Percentiles rank a stretch among this genome's conserved stretches.
Conservation (phyloP, 2,329 filamentous ascomycete genomes). For the Tolypocladium ovalisporum region DNA sequence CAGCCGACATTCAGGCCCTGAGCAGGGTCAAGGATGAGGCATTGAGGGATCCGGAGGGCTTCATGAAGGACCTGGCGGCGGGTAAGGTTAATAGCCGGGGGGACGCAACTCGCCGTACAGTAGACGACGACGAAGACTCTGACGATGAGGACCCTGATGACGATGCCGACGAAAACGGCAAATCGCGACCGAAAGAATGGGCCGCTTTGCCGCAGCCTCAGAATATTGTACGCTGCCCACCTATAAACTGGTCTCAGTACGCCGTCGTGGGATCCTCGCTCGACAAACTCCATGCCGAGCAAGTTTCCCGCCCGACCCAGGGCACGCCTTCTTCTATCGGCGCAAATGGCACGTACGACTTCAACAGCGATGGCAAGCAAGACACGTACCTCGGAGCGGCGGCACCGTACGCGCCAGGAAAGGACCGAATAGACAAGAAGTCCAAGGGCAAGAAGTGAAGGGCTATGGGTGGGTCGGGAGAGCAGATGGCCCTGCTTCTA, state of each 20-base stretch:
- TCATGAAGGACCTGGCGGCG: conserved; percentile 54
- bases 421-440: conserved; percentile 35
- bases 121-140: conserved; percentile 8
- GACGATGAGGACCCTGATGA: conserved; percentile 14
- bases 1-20: conserved; percentile 62
- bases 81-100: conserved; percentile 42
- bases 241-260: conserved; percentile 92
- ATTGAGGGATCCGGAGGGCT: conserved; percentile 58
- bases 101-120: background rate
- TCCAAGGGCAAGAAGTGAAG: conserved; percentile 20
- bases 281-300: conserved; percentile 75
- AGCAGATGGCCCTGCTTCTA: no score
- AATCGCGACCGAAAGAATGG: conserved; percentile 34
- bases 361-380: conserved; percentile 33
- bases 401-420: conserved; percentile 43
- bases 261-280: conserved; percentile 70
- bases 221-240: conserved; percentile 73
- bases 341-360: conserved; percentile 37
- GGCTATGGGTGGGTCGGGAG: no score
- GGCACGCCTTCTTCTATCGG: conserved; percentile 37
- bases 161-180: conserved; percentile 16
- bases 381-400: conserved; percentile 40
- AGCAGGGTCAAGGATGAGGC: conserved; percentile 61
- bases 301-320: conserved; percentile 52
- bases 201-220: conserved; percentile 64